Evolutionary conservation across 345 rosid species (phyloP), one percentile per base, ranked within the genome.

Genomic region (Syzygium oleosum): DNA sequence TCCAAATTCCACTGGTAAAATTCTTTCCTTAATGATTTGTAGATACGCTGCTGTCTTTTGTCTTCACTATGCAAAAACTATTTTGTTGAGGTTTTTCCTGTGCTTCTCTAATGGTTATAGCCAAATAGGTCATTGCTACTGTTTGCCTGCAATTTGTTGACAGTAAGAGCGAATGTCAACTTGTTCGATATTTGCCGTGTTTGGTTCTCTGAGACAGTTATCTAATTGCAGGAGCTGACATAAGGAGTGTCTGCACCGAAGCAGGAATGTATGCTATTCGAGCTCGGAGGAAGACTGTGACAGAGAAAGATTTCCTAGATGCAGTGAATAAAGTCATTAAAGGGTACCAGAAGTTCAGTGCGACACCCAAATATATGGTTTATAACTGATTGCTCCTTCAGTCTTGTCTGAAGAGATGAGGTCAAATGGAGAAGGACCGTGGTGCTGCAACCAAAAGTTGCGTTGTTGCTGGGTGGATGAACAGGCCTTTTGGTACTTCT

Each of bases 261-360:
- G 99, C 99, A 9, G 99, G 99, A 43, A 96, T 97, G 99, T 95
- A 88, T 27, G 98, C 99, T 21, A 96, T 97, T 86, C 91, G 99
- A 86, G 99, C 98, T 11, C 91, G 98, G 63, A 92, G 98, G 87
- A 96, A 97, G 91, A 96, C 98, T 0, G 99, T 97, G 52, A 97
- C 98, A 1, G 98, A 97, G 91, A 95, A 97, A 85, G 99, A 97
- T 88, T 97, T 97, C 89, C 93, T 97, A 27, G 99, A 97, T 68
- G 99, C 99, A 31, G 98, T 97, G 84, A 95, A 97, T 93, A 97
- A 97, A 88, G 99, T 97, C 68, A 97, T 97, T 79, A 97, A 97
- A 88, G 99, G 99, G 34, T 96, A 97, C 51, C 99, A 97, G 87
- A 97, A 97, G 92, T 97, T 97, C 89, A 96, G 99, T 88, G 98